These are phyloP conservation scores for Fraxinus excelsior DNA, from an alignment of 257 asterid species.

Conservation along the genomic window DNA sequence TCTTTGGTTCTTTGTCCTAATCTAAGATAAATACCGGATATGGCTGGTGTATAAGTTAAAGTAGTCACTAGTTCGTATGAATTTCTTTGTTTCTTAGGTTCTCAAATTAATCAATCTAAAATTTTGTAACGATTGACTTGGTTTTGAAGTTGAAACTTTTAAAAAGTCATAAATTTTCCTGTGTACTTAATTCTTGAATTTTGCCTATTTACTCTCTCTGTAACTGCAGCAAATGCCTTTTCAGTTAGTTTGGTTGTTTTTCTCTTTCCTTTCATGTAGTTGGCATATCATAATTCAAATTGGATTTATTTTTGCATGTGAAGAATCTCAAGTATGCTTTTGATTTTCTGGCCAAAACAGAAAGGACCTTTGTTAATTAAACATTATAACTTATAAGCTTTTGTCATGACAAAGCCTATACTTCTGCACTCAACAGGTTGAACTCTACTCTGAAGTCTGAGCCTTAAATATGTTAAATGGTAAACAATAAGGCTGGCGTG, in stretches of 20 bases:
- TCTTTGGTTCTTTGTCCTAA: not conserved
- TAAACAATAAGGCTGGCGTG: not conserved
- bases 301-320: not conserved
- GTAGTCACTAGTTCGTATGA: not conserved
- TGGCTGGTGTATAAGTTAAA: not conserved
- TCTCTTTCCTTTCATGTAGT: not conserved
- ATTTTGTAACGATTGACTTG: not conserved
- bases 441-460: not conserved
- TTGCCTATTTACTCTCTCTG: not conserved
- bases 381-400: not conserved
- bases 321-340: not conserved
- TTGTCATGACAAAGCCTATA: not conserved
- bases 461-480: not conserved
- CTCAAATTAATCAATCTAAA: not conserved
- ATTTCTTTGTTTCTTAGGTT: not conserved
- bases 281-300: not conserved
- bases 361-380: not conserved
- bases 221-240: not conserved
- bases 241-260: not conserved
- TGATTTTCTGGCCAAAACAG: not conserved
- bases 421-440: not conserved
- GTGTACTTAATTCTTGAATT: not conserved
- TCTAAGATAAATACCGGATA: not conserved
- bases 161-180: not conserved
- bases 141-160: not conserved